Percentiles rank a stretch among this genome's conserved stretches.
Conservation (phyloP, 768 basidiomycete species). For the Boletus rex-veris region DNA sequence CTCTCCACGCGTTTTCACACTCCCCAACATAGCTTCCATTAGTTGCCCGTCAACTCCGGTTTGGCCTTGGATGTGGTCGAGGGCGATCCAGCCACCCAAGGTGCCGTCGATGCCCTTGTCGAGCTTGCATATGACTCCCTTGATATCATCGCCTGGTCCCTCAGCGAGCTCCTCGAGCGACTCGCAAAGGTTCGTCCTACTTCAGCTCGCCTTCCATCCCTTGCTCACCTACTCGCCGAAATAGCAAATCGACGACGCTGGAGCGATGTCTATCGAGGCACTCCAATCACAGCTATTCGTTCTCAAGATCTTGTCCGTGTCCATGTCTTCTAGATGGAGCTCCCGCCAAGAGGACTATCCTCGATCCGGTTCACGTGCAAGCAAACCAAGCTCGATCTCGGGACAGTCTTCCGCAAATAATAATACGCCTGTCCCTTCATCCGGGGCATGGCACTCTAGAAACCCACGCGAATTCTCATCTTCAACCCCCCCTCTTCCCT, state of each 20-base stretch:
- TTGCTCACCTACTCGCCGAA: constrained; percentile 14
- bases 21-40: neutral
- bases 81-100: constrained; percentile 67
- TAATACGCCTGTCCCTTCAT: constrained; percentile 38
- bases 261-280: constrained; percentile 59
- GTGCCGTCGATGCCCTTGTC: constrained; percentile 76
- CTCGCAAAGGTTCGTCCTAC: constrained; percentile 61
- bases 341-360: constrained; percentile 38
- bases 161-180: constrained; percentile 75
- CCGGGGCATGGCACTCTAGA: constrained; percentile 21
- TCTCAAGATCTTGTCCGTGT: constrained; percentile 73
- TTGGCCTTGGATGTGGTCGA: constrained; percentile 69
- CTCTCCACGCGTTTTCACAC: neutral
- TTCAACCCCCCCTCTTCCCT: constrained; percentile 37
- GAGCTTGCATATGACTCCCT: constrained; percentile 74
- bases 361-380: constrained; percentile 42
- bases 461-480: constrained; percentile 36
- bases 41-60: constrained; percentile 89
- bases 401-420: constrained; percentile 23
- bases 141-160: constrained; percentile 74
- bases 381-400: constrained; percentile 35
- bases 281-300: constrained; percentile 86
- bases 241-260: constrained; percentile 54
- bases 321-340: constrained; percentile 76
- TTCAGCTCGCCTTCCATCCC: neutral